phyloP scores from a whole-genome alignment of 2,329 filamentous ascomycete genomes.

The Alternaria hordeiaustralica region DNA sequence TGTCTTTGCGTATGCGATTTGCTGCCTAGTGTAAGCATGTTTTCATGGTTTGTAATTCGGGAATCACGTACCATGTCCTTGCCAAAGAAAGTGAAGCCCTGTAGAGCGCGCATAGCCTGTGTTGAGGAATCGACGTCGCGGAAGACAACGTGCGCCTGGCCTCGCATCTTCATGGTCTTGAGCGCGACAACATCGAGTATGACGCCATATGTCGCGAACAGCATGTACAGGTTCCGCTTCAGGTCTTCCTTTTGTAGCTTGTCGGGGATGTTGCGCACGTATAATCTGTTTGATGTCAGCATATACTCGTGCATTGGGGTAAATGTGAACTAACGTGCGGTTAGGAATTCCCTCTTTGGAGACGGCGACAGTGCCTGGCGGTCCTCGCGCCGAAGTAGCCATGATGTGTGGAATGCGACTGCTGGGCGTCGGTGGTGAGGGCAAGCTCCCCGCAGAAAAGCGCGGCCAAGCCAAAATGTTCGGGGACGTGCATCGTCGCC shows the following conservation, averaged over 20 bases:
- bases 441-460: conserved; percentile 38
- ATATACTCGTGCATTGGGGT: conserved; percentile 6
- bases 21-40: conserved; percentile 58
- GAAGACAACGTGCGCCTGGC: conserved; percentile 92
- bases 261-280: conserved; percentile 85
- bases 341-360: conserved; percentile 35
- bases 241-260: conserved; percentile 91
- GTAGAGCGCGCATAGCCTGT: conserved; percentile 87
- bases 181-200: conserved; percentile 91
- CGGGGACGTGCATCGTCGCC: conserved; percentile 19
- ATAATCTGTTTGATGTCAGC: conserved; percentile 66
- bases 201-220: conserved; percentile 92
- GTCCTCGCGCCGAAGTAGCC: conserved; percentile 34
- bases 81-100: conserved; percentile 86
- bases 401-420: conserved; percentile 21
- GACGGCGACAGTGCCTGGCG: conserved; percentile 29
- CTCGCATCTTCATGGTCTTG: conserved; percentile 90
- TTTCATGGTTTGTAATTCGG: not conserved
- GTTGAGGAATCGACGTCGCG: conserved; percentile 90
- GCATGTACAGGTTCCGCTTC: conserved; percentile 84
- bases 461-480: conserved; percentile 23
- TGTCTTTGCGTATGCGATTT: conserved; percentile 87
- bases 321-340: conserved; percentile 45
- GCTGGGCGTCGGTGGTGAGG: conserved; percentile 17
- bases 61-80: conserved; percentile 73